Base-by-base conservation (phyloP, 441 rosid species). In the Erodium trifolium region DNA sequence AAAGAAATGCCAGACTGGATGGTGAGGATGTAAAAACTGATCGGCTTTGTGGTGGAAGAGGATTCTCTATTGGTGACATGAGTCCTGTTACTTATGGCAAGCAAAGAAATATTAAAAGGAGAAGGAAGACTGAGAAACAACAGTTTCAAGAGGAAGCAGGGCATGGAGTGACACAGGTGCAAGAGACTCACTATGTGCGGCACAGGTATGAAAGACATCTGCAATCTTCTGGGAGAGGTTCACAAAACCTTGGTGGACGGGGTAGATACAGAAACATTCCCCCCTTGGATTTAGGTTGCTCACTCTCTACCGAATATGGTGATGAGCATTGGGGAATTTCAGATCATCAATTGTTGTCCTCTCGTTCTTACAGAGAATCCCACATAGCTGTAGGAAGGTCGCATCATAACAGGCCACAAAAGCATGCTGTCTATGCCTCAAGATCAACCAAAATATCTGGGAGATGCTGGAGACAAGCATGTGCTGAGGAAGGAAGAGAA, bases 261-360 rank as follows among this genome's bases (percentile, higher is more conserved):
- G 70, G 49, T 68, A 75, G 80, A 73, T 68, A 67, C 68, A 43
- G 19, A 29, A 66, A 70, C 69, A 34, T 77, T 29, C 69, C 77
- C 66, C 68, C 68, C n/a, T 65, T 77, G 73, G 70, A 76, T 74
- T 55, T 72, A 78, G 83, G 78, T 70, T 73, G 76, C 41, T 73
- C 77, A 63, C 49, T 71, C 76, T 65, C 70, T 57, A 72, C 69
- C 73, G 83, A 76, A 64, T 73, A 37, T 63, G 82, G 75, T 66
- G 78, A 74, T 63, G 80, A 71, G 17, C 75, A 60, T 70, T 51
- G 14, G 71, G 71, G 77, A 75, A 41, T 8, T 62, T 16, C 37
- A 53, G 68, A 75, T 77, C 63, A 5, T 66, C 75, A 73, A 72
- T 68, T 68, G 57, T 69, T 75, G n/a, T 70, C 63, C 69, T 65